Conservation (phyloP, 257 asterid genomes). For the Haberlea rhodopensis region DNA sequence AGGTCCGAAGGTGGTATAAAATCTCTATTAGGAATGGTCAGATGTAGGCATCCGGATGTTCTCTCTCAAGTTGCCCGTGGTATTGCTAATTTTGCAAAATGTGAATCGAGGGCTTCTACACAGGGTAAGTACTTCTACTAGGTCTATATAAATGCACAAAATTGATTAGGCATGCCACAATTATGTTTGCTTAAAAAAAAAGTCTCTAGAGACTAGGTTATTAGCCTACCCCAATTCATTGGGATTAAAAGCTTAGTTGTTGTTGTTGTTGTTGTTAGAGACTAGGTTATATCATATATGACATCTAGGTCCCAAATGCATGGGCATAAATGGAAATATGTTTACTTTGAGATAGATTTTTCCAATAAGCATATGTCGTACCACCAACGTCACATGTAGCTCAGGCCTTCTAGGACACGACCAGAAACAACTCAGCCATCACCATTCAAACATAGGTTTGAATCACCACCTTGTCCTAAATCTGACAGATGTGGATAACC, state of each 20-base stretch:
- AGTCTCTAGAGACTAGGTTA: background rate
- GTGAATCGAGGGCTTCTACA: constrained; percentile 88
- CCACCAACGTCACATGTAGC: background rate
- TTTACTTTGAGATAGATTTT: background rate
- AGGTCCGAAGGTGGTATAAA: constrained; percentile 97
- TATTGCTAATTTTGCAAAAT: constrained; percentile 92
- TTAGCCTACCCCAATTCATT: too few species aligned
- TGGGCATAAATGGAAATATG: background rate
- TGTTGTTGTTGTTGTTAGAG: too few species aligned
- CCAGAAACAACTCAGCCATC: background rate
- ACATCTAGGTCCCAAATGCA: background rate
- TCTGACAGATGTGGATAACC: background rate
- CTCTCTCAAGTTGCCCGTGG: constrained; percentile 98
- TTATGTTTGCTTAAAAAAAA: too few species aligned
- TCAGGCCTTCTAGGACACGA: background rate
- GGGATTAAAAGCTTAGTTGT: too few species aligned
- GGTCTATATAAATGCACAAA: background rate
- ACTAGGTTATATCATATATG: background rate
- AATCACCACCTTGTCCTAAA: background rate
- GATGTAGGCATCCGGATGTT: constrained; percentile 93
- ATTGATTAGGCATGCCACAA: background rate
- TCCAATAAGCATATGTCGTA: background rate
- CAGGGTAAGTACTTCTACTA: constrained; percentile 49
- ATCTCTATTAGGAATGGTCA: constrained; percentile 96
- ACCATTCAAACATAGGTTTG: background rate